Base-by-base conservation (phyloP, 176 grass and related monocot genomes). In the Oryza australiensis region DNA sequence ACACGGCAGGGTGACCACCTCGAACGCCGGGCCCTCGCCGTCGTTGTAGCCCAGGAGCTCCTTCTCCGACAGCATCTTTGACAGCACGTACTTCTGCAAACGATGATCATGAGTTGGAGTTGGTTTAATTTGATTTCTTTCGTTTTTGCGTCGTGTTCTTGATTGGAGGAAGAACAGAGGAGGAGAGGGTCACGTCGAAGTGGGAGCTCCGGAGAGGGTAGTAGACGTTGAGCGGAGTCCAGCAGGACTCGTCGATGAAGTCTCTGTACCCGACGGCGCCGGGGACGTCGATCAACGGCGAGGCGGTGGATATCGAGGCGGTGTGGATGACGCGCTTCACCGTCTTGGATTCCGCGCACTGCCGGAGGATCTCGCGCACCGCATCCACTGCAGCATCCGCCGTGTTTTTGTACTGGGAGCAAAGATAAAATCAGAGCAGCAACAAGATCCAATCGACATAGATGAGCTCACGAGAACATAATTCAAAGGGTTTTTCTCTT, bases 301-400 rank as follows among this genome's bases (percentile, higher is more conserved):
- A 91, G n/a, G 88, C 75, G 6, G 90, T 24, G 0, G 83, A 8
- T 16, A 93, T 26, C 3, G 93, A 89, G 24, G 83, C 90, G 22
- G 90, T 93, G 86, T 91, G 89, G 72, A 93, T 88, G 30, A 96
- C 83, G 26, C 90, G 93, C 62, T 78, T 87, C 53, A 96, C 90
- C 10, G 88, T 87, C 64, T 38, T 76, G 40, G 93, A 84, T 26
- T 88, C 65, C 66, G 64, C 83, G 42, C 90, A 93, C 45, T 55
- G 79, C 75, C 23, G 72, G 37, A 96, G 76, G 72, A 93, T 90
- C 35, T 51, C 80, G 13, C 77, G 55, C 26, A 74, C 70, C 24
- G 70, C 82, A 18, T 81, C 82, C 40, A 72, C 35, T 0, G 62
- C 66, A 4, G 85, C 86, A 72, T 85, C 83, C 4, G 80, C 91